Evolutionary conservation across 129 eudicot species (phyloP).

Genomic region (Tagetes patula): DNA sequence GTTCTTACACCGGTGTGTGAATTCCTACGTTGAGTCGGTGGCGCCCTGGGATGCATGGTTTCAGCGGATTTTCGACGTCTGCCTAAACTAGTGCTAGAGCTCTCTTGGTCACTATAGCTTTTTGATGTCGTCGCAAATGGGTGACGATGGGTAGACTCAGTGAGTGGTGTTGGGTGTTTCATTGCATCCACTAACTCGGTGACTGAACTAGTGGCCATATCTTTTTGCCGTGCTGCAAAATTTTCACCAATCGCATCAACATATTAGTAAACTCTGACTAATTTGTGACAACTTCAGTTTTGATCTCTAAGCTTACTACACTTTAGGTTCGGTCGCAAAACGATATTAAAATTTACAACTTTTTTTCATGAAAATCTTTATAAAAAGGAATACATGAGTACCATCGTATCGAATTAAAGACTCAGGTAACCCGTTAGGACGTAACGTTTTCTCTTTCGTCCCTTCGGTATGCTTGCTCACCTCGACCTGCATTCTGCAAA

Average conservation of each 20-base stretch:
- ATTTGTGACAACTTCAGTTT: too few species aligned
- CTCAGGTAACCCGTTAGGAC: slow-evolving; percentile 94
- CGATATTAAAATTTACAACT: too few species aligned
- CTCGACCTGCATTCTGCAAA: slow-evolving; percentile 89
- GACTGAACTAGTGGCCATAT: slow-evolving; percentile 68
- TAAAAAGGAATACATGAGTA: slow-evolving; percentile 22
- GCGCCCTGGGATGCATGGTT: slow-evolving; percentile 37
- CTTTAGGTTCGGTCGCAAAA: too few species aligned
- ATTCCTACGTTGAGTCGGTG: slow-evolving; percentile 51
- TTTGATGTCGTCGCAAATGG: slow-evolving; percentile 43
- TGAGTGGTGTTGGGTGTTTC: slow-evolving; percentile 76
- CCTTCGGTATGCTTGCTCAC: slow-evolving; percentile 99
- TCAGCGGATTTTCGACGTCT: slow-evolving; percentile 45
- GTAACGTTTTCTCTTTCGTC: slow-evolving; percentile 58
- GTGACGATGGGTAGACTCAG: slow-evolving; percentile 75
- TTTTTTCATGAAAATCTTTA: not conserved
- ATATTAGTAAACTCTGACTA: too few species aligned
- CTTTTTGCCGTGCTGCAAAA: slow-evolving; percentile 86
- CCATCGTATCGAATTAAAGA: slow-evolving; percentile 97
- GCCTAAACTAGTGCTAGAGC: slow-evolving; percentile 22
- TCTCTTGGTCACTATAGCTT: slow-evolving; percentile 19
- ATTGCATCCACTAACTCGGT: slow-evolving; percentile 80
- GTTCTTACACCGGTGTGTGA: slow-evolving; percentile 65
- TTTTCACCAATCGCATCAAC: not conserved
- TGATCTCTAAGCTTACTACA: too few species aligned